Conservation (phyloP, 2,329 filamentous ascomycete species). For the Stylonectria norvegica region DNA sequence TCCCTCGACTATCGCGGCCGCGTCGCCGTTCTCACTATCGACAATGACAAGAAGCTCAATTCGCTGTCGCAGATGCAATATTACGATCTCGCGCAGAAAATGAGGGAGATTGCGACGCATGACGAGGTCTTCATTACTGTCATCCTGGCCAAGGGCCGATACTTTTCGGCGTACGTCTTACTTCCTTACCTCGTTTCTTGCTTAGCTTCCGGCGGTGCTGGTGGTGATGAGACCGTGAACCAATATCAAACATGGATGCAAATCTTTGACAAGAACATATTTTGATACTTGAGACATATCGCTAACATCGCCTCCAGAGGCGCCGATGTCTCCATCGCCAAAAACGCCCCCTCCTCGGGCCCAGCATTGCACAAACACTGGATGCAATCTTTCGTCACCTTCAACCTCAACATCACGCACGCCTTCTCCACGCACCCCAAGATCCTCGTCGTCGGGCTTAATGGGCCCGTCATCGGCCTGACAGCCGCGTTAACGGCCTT, state of each 20-base stretch:
- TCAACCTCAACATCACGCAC: conserved; percentile 86
- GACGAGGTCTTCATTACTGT: conserved; percentile 84
- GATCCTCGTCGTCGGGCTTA: conserved; percentile 85
- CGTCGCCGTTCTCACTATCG: conserved; percentile 75
- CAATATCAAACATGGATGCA: no score
- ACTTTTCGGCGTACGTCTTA: conserved; percentile 80
- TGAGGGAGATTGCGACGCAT: conserved; percentile 74
- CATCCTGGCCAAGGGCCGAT: conserved; percentile 75
- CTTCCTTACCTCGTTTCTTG: neutral
- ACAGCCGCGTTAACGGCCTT: conserved; percentile 78
- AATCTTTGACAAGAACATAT: no score
- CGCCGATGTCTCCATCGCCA: conserved; percentile 67
- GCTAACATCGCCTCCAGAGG: conserved; percentile 52
- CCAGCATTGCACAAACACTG: conserved; percentile 48
- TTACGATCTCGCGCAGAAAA: conserved; percentile 67
- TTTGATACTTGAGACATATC: neutral
- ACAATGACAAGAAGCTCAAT: conserved; percentile 83
- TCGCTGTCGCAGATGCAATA: conserved; percentile 71
- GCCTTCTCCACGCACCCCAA: conserved; percentile 93
- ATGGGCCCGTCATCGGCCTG: conserved; percentile 86
- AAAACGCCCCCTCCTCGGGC: conserved; percentile 37
- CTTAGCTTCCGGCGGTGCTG: no score
- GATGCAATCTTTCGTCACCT: conserved; percentile 70
- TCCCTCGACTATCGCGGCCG: conserved; percentile 40
- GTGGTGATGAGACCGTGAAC: no score